Evolutionary conservation across 2,329 filamentous ascomycete genomes (phyloP).

Genomic region (Onygenales sp.): DNA sequence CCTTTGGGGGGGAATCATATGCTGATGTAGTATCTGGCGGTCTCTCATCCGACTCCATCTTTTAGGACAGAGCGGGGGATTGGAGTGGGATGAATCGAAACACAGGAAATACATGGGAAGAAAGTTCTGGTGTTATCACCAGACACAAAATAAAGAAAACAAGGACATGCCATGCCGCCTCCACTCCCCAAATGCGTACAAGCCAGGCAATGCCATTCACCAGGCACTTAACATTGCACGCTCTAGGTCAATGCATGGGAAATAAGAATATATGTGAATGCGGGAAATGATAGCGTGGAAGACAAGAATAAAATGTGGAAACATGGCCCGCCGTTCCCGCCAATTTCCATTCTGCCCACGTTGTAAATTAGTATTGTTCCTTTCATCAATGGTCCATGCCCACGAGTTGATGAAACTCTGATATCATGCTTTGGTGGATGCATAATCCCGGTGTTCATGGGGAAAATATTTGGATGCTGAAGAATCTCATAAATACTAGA

Average conservation of each 20-base stretch:
- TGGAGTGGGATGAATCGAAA: background rate
- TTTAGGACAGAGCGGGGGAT: background rate
- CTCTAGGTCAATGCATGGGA: background rate
- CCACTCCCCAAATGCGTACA: background rate
- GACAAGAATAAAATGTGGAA: too few relatives aligned
- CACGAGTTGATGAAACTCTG: too few relatives aligned
- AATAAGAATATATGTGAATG: too few relatives aligned
- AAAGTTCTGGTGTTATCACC: background rate
- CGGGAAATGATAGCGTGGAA: too few relatives aligned
- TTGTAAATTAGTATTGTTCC: too few relatives aligned
- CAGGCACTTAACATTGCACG: background rate
- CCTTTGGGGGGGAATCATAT: background rate
- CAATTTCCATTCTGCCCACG: too few relatives aligned
- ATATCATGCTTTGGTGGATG: too few relatives aligned
- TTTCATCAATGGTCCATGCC: too few relatives aligned
- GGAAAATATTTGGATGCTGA: too few relatives aligned
- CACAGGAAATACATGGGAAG: background rate
- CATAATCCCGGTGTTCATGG: too few relatives aligned
- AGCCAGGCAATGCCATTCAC: background rate
- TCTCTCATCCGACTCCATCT: conserved; percentile 1
- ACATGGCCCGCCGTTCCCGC: too few relatives aligned
- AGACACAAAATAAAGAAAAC: background rate
- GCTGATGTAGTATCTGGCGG: background rate
- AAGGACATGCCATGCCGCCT: background rate
- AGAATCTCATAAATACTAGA: too few relatives aligned